A percentile compares a stretch with the other conserved stretches of the same genome.
These are phyloP conservation scores for Fusarium cicatricum DNA, from an alignment of 2,329 filamentous ascomycete species.

Conservation along the genomic window DNA sequence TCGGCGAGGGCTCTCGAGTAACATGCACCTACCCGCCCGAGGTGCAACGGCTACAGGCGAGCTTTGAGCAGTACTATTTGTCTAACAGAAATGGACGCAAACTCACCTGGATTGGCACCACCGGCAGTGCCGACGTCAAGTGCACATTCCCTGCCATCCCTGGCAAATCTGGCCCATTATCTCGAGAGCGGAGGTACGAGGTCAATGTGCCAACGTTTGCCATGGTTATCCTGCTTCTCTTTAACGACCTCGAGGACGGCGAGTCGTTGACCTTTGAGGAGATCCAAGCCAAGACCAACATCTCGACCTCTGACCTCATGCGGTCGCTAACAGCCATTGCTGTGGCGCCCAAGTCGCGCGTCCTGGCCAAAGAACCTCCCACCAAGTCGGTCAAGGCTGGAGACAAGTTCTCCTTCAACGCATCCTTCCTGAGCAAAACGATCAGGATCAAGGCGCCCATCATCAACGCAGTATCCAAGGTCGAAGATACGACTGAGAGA, in stretches of 20 bases:
- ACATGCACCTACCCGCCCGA: conserved; percentile 77
- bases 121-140: conserved; percentile 85
- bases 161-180: conserved; percentile 70
- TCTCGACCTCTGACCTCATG: conserved; percentile 76
- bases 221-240: conserved; percentile 88
- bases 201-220: conserved; percentile 91
- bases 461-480: conserved; percentile 81
- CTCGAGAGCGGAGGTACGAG: conserved; percentile 80
- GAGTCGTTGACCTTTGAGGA: conserved; percentile 71
- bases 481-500: conserved; percentile 76
- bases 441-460: conserved; percentile 91
- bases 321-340: conserved; percentile 83
- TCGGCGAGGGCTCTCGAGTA: conserved; percentile 54
- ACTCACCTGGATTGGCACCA: conserved; percentile 79
- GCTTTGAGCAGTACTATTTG: conserved; percentile 89
- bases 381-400: conserved; percentile 78
- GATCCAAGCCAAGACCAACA: conserved; percentile 83
- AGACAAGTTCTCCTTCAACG: conserved; percentile 85
- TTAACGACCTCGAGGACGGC: conserved; percentile 75
- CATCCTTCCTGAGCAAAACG: conserved; percentile 80
- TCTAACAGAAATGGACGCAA: conserved; percentile 87
- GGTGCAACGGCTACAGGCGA: conserved; percentile 78
- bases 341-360: conserved; percentile 81
- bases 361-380: conserved; percentile 82
- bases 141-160: conserved; percentile 77